Evolutionary conservation across 2,329 filamentous ascomycete species (phyloP).

Genomic region (Exophiala sp.): DNA sequence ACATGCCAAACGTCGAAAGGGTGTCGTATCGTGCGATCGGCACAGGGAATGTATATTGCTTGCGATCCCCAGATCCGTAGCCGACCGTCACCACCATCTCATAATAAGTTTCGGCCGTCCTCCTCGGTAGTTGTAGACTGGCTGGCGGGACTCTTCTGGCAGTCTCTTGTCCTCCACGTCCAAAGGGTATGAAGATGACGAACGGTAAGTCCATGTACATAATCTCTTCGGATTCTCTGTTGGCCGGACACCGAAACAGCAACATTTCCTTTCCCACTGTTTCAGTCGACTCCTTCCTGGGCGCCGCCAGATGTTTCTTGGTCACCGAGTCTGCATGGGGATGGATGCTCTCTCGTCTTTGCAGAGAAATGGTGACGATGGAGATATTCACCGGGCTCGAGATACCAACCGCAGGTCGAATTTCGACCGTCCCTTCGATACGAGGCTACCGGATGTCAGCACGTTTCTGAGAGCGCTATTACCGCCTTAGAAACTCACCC

Average conservation of each 20-base stretch:
- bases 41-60: conserved; percentile 85
- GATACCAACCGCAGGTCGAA: conserved; percentile 75
- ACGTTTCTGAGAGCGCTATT: conserved; percentile 8
- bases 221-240: conserved; percentile 79
- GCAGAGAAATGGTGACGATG: conserved; percentile 87
- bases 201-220: conserved; percentile 96
- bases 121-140: conserved; percentile 79
- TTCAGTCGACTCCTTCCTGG: conserved; percentile 83
- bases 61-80: conserved; percentile 78
- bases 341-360: conserved; percentile 92
- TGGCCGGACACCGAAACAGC: conserved; percentile 76
- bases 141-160: conserved; percentile 87
- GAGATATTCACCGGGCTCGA: conserved; percentile 87
- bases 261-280: conserved; percentile 94
- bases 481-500: conserved; percentile 58
- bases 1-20: conserved; percentile 97
- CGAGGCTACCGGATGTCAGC: conserved; percentile 59
- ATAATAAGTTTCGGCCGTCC: conserved; percentile 95
- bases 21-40: conserved; percentile 93
- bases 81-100: conserved; percentile 94
- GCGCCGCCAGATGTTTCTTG: conserved; percentile 84
- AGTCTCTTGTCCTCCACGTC: conserved; percentile 80
- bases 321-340: conserved; percentile 90
- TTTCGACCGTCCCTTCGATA: conserved; percentile 96
- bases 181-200: conserved; percentile 93